Base-by-base conservation (phyloP, 768 basidiomycete species). In the Gautieria morchelliformis region DNA sequence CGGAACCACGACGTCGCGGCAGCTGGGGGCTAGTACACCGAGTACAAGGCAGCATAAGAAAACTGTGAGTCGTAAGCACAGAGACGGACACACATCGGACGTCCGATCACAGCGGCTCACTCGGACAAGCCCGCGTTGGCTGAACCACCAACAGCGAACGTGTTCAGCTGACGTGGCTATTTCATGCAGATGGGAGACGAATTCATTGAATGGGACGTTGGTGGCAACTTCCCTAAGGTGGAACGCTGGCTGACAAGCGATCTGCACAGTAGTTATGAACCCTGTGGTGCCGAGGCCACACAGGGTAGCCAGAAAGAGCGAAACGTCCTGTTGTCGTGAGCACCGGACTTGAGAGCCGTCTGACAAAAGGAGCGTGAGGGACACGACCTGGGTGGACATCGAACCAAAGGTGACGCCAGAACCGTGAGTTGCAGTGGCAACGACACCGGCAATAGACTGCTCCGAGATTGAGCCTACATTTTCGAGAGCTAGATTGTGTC, bases 401-500 rank as follows among this genome's bases (percentile, higher is more conserved):
- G 91, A 88, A 54, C 82, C 82, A 71, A 80, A 94, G 45, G 71
- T 66, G 58, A 87, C 75, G 42, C 96, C 95, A 12, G 90, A 85
- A 53, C 94, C 96, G 75, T 99, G 96, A 0, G 94, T 94, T 8
- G 92, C 92, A 60, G 96, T 99, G 14, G 92, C 85, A 65, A 98
- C 77, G 63, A 93, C 82, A 45, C 96, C 96, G 27, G 82, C 94
- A 61, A 99, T 78, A 3, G 93, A 91, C 69, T 97, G 95, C 68
- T 96, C 93, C 37, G 93, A 95, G 65, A 99, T 97, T 30, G 93
- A 94, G 37, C 96, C 96, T 60, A 97, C 78, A 70, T 89, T 95
- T 65, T 80, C 83, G 81, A 99, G 85, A 40, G 93, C 94, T 33
- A 97, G 80, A 35, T 77, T 77, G 63, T 84, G 73, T 12, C 72